Evolutionary conservation across 371 early-diverging fungal genomes (phyloP), one percentile per base, ranked within the genome.

Genomic region (Mucor irregularis): DNA sequence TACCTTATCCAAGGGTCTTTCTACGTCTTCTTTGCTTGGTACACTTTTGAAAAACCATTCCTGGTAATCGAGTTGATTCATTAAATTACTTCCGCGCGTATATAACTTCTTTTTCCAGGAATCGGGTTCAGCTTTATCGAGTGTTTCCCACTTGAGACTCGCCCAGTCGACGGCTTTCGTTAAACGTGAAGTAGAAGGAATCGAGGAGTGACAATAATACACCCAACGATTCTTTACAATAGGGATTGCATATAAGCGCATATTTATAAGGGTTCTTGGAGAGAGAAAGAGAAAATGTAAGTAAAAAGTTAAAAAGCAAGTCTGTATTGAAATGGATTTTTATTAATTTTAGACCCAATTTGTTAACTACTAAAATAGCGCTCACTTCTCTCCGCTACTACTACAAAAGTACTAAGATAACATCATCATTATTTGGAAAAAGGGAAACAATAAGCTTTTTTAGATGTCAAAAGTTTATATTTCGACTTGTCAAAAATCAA

Each of bases 21-120:
- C 56, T 4, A 70, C 38, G 33, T 83, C 82, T 50, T 78, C 78
- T 37, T 77, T 77, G 11, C 67, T 56, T 4, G 91, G 91, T 2
- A 93, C 75, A 31, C 78, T 83, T 60, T 90, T 93, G 51, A 93
- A 70, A 62, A 91, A 91, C 64, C 82, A 88, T 67, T 93, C 93
- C 39, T 83, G 82, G 56, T 89, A 84, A 61, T 88, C 87, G 33
- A 89, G 68, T 53, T 77, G 81, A 67, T 91, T 89, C 74, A 91
- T 82, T 42, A 93, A 64, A 19, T 69, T 63, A 30, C 80, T 78
- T 19, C 93, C 93, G 17, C 71, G 72, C 14, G 68, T 53, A 58
- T 86, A 83, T 11, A 90, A 62, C 39, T 82, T 80, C 21, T 73
- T 69, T 42, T 86, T 84, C 85, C 86, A 82, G 40, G 76, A 69